Evolutionary conservation across 257 asterid species (phyloP).

Genomic region (Ballota nigra): DNA sequence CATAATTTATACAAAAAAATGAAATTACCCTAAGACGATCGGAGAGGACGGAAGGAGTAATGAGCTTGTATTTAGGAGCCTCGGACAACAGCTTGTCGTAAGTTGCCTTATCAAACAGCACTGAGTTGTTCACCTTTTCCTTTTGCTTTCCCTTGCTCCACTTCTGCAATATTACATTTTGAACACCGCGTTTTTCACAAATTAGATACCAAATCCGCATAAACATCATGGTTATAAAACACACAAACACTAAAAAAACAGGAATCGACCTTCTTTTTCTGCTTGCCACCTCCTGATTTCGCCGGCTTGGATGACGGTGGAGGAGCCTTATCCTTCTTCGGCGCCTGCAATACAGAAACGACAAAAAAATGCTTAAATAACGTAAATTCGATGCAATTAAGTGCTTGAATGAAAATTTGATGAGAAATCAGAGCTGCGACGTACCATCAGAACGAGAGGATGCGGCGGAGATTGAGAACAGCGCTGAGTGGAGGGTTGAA

Average conservation of each 20-base stretch:
- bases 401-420: not conserved
- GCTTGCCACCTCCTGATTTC: constrained; percentile 90
- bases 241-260: not conserved
- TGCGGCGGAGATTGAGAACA: constrained; percentile 8
- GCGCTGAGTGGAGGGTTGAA: not conserved
- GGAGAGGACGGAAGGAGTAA: constrained; percentile 88
- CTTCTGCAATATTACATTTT: constrained; percentile 25
- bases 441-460: constrained; percentile 30
- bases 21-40: constrained; percentile 86
- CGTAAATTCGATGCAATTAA: not conserved
- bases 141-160: constrained; percentile 93
- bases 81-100: constrained; percentile 79
- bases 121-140: constrained; percentile 98
- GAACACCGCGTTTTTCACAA: not conserved
- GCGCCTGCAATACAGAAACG: constrained; percentile 55
- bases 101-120: constrained; percentile 75
- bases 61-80: constrained; percentile 91
- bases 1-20: not conserved
- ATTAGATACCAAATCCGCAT: not conserved
- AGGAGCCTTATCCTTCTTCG: constrained; percentile 88
- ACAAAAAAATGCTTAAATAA: not conserved
- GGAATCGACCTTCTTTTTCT: constrained; percentile 79
- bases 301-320: constrained; percentile 95
- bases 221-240: not conserved
- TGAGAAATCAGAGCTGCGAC: not conserved